Evolutionary conservation across 768 basidiomycete genomes (phyloP).

Genomic region (Galerina sulciceps): DNA sequence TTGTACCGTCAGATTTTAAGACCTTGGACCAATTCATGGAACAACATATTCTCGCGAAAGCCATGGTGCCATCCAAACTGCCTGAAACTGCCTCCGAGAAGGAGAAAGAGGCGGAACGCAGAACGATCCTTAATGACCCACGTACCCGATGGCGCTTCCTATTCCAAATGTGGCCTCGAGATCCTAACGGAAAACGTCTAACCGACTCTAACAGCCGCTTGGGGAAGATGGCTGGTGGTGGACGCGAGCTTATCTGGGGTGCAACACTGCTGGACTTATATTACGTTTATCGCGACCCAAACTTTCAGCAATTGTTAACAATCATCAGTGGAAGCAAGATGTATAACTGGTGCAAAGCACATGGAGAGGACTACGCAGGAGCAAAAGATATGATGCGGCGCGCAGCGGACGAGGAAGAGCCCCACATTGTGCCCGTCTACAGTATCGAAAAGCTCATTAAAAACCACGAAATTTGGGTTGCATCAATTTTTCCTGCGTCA

Average conservation of each 20-base stretch:
- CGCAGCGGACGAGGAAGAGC: slow-evolving; percentile 5
- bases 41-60: too few relatives aligned
- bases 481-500: not conserved
- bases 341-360: not conserved
- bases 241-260: not conserved
- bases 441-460: not conserved
- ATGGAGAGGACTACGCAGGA: not conserved
- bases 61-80: too few relatives aligned
- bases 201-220: not conserved
- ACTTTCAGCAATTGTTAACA: too few relatives aligned
- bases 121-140: not conserved
- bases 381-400: not conserved
- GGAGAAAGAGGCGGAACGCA: not conserved
- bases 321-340: slow-evolving; percentile 2
- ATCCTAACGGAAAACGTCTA: too few relatives aligned
- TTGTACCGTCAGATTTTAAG: too few relatives aligned
- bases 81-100: too few relatives aligned
- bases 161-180: not conserved
- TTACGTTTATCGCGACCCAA: not conserved
- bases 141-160: not conserved
- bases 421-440: slow-evolving; percentile 4
- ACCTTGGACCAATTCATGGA: too few relatives aligned
- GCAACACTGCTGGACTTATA: slow-evolving; percentile 9
- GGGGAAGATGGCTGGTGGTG: not conserved
- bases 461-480: not conserved